These are phyloP conservation scores for Paecilomyces variotii DNA, from an alignment of 2,329 filamentous ascomycete genomes.

Conservation along the genomic window DNA sequence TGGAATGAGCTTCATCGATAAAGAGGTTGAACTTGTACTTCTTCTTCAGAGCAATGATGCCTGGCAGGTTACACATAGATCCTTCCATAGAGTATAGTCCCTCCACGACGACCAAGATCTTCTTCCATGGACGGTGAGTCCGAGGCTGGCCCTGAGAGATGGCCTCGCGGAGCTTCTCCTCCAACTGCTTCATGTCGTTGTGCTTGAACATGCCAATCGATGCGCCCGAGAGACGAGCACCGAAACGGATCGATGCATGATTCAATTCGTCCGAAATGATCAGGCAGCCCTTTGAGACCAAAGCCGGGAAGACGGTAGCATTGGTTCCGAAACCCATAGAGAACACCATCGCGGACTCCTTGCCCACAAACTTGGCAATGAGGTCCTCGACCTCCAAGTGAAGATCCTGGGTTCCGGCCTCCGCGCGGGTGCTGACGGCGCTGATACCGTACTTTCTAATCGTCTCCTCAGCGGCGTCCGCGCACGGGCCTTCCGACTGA, in stretches of 20 bases:
- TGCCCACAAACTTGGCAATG: constrained; percentile 86
- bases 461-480: constrained; percentile 80
- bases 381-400: constrained; percentile 82
- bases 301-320: constrained; percentile 80
- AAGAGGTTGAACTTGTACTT: constrained; percentile 97
- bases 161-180: constrained; percentile 76
- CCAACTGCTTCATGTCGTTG: constrained; percentile 86
- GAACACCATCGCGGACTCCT: constrained; percentile 91
- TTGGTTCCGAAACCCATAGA: constrained; percentile 99
- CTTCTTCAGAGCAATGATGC: constrained; percentile 75
- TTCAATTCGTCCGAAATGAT: constrained; percentile 97
- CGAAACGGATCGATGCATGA: constrained; percentile 94
- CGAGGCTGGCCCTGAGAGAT: constrained; percentile 96
- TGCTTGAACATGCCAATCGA: constrained; percentile 97
- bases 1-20: constrained; percentile 91
- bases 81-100: constrained; percentile 99
- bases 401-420: constrained; percentile 80
- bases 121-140: constrained; percentile 99
- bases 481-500: constrained; percentile 93
- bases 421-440: constrained; percentile 70
- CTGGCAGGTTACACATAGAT: constrained; percentile 96
- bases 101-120: constrained; percentile 93
- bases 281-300: constrained; percentile 86
- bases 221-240: constrained; percentile 84
- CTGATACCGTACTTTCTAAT: constrained; percentile 81